Evolutionary conservation across 2,329 filamentous ascomycete species (phyloP).

Genomic region (Sporothrix curviconia): DNA sequence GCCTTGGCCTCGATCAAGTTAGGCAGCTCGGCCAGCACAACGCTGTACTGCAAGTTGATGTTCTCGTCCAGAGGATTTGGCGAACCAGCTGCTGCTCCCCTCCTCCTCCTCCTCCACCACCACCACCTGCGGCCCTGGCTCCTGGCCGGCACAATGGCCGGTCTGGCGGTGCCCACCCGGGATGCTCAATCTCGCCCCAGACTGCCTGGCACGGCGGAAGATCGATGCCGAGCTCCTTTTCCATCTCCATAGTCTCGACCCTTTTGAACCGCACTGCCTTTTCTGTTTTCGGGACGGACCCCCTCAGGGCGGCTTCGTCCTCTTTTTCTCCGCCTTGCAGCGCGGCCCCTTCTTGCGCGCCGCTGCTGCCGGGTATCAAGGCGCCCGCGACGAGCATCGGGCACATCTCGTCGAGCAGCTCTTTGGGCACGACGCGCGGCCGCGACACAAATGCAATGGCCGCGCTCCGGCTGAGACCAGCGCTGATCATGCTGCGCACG

Average conservation of each 20-base stretch:
- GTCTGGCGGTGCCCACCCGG: constrained; percentile 80
- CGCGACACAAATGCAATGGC: constrained; percentile 71
- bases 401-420: constrained; percentile 17
- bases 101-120: neutral
- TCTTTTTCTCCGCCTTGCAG: neutral
- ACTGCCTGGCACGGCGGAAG: constrained; percentile 47
- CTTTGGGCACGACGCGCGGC: constrained; percentile 49
- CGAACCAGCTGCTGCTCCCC: neutral
- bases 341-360: neutral
- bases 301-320: no score
- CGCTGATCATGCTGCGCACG: constrained; percentile 69
- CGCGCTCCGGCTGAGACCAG: constrained; percentile 68
- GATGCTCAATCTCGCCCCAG: constrained; percentile 81
- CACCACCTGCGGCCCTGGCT: neutral
- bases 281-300: neutral
- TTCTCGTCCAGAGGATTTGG: constrained; percentile 46
- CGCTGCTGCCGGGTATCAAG: neutral
- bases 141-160: neutral
- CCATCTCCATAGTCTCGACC: constrained; percentile 18
- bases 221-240: constrained; percentile 32
- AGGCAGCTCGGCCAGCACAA: constrained; percentile 76
- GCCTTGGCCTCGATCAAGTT: constrained; percentile 89
- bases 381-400: neutral
- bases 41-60: constrained; percentile 73
- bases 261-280: constrained; percentile 15